These are phyloP conservation scores for Hordeum vulgare DNA, from an alignment of 176 grass and related monocot genomes.

Conservation along the genomic window DNA sequence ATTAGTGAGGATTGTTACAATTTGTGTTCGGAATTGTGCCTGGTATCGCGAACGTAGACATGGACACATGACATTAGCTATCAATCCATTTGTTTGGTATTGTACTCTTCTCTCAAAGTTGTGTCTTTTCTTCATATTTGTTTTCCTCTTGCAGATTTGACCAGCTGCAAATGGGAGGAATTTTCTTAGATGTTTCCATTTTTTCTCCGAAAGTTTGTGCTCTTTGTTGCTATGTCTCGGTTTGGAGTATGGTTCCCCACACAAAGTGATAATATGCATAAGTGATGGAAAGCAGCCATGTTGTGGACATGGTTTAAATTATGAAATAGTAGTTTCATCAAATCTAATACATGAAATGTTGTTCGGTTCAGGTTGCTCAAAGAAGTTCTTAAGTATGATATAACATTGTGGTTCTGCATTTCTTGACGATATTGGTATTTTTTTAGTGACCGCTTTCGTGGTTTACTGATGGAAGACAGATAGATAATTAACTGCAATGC, in stretches of 20 bases:
- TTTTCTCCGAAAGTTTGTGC: not conserved
- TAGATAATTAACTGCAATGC: too few relatives aligned
- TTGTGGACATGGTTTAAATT: conserved; percentile 25
- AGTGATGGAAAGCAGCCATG: not conserved
- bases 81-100: not conserved
- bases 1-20: too few relatives aligned
- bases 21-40: too few relatives aligned
- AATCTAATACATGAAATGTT: not conserved
- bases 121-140: too few relatives aligned
- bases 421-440: not conserved
- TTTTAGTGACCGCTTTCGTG: not conserved
- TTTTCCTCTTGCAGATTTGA: conserved; percentile 32
- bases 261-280: not conserved
- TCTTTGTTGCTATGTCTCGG: not conserved
- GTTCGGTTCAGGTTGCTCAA: not conserved
- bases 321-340: not conserved
- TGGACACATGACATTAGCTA: conserved; percentile 28
- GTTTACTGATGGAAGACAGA: not conserved
- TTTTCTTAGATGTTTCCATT: not conserved
- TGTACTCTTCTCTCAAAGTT: too few relatives aligned
- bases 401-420: not conserved
- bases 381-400: not conserved
- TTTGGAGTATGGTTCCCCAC: not conserved
- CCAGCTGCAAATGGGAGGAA: conserved; percentile 12
- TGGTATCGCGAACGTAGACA: not conserved